Evolutionary conservation across 192 early-diverging fungal species (phyloP).

Genomic region (Geosiphon pyriformis): DNA sequence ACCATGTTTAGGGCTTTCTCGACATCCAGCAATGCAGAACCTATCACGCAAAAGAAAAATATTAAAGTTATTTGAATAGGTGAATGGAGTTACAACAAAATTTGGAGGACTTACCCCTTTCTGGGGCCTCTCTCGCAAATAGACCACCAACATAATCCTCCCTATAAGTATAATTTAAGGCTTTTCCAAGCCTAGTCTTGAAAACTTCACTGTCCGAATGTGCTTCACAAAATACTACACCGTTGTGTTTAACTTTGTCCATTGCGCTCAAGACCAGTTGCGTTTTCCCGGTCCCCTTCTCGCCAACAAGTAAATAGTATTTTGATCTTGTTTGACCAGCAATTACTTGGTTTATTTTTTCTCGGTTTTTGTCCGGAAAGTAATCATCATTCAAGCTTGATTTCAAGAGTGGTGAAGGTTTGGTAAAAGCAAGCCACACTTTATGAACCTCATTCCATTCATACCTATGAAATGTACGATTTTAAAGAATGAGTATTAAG

Average conservation of each 20-base stretch:
- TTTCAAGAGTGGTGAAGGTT: constrained; percentile 11
- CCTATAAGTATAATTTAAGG: constrained; percentile 20
- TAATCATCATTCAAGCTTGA: neutral
- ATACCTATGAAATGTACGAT: neutral
- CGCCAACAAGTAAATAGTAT: constrained; percentile 23
- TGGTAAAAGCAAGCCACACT: constrained; percentile 6
- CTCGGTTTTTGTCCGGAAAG: constrained; percentile 5
- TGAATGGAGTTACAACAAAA: neutral
- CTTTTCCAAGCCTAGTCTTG: constrained; percentile 17
- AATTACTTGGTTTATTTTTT: neutral
- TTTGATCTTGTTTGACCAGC: neutral
- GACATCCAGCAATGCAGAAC: constrained; percentile 20
- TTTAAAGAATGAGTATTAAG: neutral
- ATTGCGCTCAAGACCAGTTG: constrained; percentile 25
- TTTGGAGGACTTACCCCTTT: constrained; percentile 13
- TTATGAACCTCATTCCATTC: constrained; percentile 24
- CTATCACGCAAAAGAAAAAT: neutral
- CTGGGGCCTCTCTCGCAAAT: constrained; percentile 24
- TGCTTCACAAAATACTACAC: constrained; percentile 19
- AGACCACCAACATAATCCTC: constrained; percentile 24
- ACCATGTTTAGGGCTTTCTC: constrained; percentile 23
- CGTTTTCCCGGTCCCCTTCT: constrained; percentile 23
- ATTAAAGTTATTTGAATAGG: neutral
- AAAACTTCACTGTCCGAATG: constrained; percentile 27
- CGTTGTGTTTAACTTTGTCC: constrained; percentile 18